Evolutionary conservation across 371 early-diverging fungal species (phyloP), one percentile per base, ranked within the genome.

Genomic region (Amoeboaphelidium protococcarum): DNA sequence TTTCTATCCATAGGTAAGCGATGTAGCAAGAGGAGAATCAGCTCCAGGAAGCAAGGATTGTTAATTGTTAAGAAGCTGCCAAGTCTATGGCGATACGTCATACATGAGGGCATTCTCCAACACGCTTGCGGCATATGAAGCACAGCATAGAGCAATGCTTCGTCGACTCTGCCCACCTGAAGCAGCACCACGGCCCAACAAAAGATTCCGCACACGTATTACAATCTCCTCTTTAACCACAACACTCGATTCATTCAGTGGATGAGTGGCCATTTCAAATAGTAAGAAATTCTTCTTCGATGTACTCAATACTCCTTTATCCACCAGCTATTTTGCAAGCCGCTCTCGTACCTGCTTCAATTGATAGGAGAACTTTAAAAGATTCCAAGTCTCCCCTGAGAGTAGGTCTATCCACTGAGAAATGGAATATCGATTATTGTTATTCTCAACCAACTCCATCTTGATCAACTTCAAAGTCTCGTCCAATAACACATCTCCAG

Each of bases 271-370:
- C 87, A 88, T 85, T 53, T 91, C 91, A 53, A 92, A 91, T 42
- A 92, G 65, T 47, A 91, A 59, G 59, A 88, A 91, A 58, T 82
- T 85, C 40, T 82, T 74, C 55, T 87, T 88, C 52, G 87, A 91
- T 23, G 92, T 90, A 46, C 90, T 70, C 40, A 92, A 59, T 12
- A 92, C 77, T n/a, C 94, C 94, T 62, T 92, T 92, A 61, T 92
- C 94, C 1, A 92, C 94, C 26, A 92, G 65, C 4, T 90, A 91
- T 62, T 92, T 92, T 42, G 89, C 86, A 47, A 92, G 67, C 23
- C 94, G 71, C 57, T 92, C 94, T 25, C 94, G 77, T 13, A 92
- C 94, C 66, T 91, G 91, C 57, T 90, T 89, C 25, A 92, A 67
- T 60, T 92, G 94, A 64, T 88, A 91, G 48, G 82, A 82, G 54